Conservation (phyloP, 768 basidiomycete species). For the Krasilnikovozyma curviuscula region DNA sequence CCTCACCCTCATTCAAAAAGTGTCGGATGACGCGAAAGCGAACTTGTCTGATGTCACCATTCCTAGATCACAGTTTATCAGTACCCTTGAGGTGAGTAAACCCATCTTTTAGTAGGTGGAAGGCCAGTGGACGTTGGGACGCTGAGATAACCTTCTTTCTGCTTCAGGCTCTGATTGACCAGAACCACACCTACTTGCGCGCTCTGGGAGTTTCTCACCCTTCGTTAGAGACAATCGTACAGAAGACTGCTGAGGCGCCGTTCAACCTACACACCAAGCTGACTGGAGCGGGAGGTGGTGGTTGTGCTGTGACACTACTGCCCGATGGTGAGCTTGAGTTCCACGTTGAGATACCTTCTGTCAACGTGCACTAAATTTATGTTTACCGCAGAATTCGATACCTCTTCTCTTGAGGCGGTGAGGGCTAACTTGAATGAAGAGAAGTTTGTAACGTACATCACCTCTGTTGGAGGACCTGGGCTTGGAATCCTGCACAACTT, state of each 20-base stretch:
- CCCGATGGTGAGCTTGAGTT: constrained; percentile 54
- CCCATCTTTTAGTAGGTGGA: too few species aligned
- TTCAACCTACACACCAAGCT: constrained; percentile 66
- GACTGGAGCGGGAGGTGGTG: constrained; percentile 94
- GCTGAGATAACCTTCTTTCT: not conserved
- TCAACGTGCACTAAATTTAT: not conserved
- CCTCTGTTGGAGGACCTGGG: constrained; percentile 81
- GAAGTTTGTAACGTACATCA: constrained; percentile 67
- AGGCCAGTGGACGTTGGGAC: too few species aligned
- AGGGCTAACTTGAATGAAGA: constrained; percentile 40
- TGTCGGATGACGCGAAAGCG: constrained; percentile 62
- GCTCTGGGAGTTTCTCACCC: constrained; percentile 82
- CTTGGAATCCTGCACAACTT: constrained; percentile 51
- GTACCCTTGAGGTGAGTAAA: constrained; percentile 52
- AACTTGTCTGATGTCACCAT: constrained; percentile 54
- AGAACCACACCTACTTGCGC: constrained; percentile 74
- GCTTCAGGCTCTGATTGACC: constrained; percentile 51
- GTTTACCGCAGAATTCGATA: constrained; percentile 44
- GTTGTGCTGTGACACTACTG: constrained; percentile 87
- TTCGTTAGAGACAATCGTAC: constrained; percentile 57
- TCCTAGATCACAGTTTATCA: too few species aligned
- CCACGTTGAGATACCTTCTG: not conserved
- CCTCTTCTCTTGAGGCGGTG: constrained; percentile 40
- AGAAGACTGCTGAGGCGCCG: constrained; percentile 43
- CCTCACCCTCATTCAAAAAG: constrained; percentile 58